Percentiles rank a stretch among this genome's conserved stretches.
phyloP scores from a whole-genome alignment of 1,139 yeast species.

The Kluyveromyces marxianus region DNA sequence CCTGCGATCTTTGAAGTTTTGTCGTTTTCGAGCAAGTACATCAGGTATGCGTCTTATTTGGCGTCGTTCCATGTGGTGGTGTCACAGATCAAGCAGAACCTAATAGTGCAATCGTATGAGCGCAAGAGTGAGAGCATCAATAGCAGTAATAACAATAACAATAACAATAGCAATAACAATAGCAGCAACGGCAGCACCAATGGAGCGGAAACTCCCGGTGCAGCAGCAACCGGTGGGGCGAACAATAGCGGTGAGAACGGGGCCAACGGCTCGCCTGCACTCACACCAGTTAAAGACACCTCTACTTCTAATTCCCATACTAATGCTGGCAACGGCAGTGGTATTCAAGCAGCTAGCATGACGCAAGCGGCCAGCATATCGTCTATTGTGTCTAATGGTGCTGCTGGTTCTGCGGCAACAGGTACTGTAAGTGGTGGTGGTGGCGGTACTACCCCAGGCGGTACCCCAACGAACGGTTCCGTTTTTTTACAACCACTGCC shows the following conservation, averaged over 20 bases:
- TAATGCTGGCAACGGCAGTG: too few relatives aligned
- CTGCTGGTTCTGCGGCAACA: too few relatives aligned
- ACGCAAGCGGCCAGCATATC: neutral
- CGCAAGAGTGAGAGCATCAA: neutral
- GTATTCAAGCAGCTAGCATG: neutral
- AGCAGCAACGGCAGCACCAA: neutral
- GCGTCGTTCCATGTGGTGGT: conserved; percentile 24
- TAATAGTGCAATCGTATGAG: conserved; percentile 9
- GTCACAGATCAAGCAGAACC: conserved; percentile 15
- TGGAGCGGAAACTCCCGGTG: neutral
- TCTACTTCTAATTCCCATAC: too few relatives aligned
- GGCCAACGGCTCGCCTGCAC: neutral
- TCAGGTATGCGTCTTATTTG: conserved; percentile 8
- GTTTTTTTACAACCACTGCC: neutral
- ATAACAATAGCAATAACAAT: neutral
- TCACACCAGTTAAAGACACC: neutral
- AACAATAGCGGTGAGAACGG: neutral
- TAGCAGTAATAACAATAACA: neutral
- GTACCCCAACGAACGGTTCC: neutral
- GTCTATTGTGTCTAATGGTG: too few relatives aligned
- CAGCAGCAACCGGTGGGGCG: neutral
- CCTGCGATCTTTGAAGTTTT: conserved; percentile 1
- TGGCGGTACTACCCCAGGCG: neutral
- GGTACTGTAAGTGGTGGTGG: too few relatives aligned
- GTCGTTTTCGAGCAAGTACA: conserved; percentile 5